These are phyloP conservation scores for Drechslerella coelobrocha DNA, from an alignment of 2,329 filamentous ascomycete species.

Conservation along the genomic window DNA sequence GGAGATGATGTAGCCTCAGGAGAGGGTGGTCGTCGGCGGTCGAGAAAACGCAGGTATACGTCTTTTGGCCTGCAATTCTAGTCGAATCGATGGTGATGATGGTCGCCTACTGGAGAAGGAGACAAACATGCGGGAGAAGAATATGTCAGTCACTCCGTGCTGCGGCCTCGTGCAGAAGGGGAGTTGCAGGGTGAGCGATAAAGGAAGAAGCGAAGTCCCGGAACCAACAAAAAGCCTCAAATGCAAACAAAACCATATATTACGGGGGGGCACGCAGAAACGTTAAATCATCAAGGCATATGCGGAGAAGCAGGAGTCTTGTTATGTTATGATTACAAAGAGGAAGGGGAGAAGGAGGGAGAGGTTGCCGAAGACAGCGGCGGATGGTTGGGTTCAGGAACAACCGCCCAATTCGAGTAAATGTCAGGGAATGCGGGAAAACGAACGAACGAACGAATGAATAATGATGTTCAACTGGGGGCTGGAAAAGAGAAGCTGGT, in stretches of 20 bases:
- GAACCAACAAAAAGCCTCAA: slow-evolving; percentile 50
- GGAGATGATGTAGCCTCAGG: not conserved
- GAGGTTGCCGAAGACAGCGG: slow-evolving; percentile 12
- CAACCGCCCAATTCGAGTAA: slow-evolving; percentile 27
- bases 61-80: slow-evolving; percentile 47
- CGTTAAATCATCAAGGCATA: slow-evolving; percentile 1
- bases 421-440: slow-evolving; percentile 43
- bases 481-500: slow-evolving; percentile 33
- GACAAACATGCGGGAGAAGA: slow-evolving; percentile 28
- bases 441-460: slow-evolving; percentile 17
- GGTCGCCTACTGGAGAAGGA: slow-evolving; percentile 42
- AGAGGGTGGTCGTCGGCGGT: slow-evolving; percentile 17
- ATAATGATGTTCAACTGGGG: slow-evolving; percentile 32
- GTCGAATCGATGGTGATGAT: slow-evolving; percentile 25
- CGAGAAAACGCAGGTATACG: slow-evolving; percentile 6
- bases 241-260: slow-evolving; percentile 17
- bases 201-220: slow-evolving; percentile 37
- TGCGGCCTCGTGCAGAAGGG: slow-evolving; percentile 40
- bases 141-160: slow-evolving; percentile 38
- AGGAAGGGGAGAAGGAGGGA: slow-evolving; percentile 6
- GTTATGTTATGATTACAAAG: slow-evolving; percentile 9
- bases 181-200: slow-evolving; percentile 37
- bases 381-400: slow-evolving; percentile 49
- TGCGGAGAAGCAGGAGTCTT: slow-evolving; percentile 10
- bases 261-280: not conserved